Conservation (phyloP, 371 early-diverging fungal genomes). For the Zopfochytrium polystomum region DNA sequence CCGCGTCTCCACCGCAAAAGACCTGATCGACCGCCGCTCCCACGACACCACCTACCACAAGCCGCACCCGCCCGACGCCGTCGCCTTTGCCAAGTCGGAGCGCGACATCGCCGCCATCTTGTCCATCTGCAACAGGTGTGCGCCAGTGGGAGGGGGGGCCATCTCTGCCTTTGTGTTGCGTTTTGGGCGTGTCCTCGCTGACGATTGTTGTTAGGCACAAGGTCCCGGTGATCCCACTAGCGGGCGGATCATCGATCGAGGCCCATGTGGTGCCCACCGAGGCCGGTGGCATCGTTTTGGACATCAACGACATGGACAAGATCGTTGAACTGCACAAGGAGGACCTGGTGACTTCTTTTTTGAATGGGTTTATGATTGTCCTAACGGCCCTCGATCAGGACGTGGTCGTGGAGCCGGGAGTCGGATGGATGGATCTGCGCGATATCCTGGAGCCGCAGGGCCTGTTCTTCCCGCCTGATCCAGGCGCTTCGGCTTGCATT, state of each 20-base stretch:
- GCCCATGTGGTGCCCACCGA: conserved; percentile 54
- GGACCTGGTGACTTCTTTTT: conserved; percentile 64
- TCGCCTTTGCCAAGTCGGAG: conserved; percentile 18
- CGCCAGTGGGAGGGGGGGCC: too few relatives aligned
- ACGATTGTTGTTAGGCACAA: conserved; percentile 25
- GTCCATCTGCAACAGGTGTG: too few relatives aligned
- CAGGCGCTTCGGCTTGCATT: too few relatives aligned
- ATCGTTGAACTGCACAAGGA: conserved; percentile 54
- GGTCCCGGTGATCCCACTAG: conserved; percentile 56
- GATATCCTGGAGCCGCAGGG: conserved; percentile 42
- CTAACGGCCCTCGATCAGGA: too few relatives aligned
- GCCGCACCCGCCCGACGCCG: conserved; percentile 18
- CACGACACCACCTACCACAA: conserved; percentile 27
- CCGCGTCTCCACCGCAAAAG: too few relatives aligned
- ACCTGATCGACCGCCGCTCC: conserved; percentile 11
- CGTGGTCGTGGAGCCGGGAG: too few relatives aligned
- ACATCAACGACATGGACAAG: conserved; percentile 59
- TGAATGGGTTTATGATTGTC: too few relatives aligned
- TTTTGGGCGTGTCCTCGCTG: too few relatives aligned
- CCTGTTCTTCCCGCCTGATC: too few relatives aligned
- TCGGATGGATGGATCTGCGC: conserved; percentile 60
- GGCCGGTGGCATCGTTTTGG: conserved; percentile 56
- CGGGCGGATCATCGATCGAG: conserved; percentile 58
- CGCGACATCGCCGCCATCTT: conserved; percentile 18
- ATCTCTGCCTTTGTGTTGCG: too few relatives aligned